A percentile compares a stretch with the other conserved stretches of the same genome.
Conservation (phyloP, 768 basidiomycete species). For the Chlorophyllum brunneum region DNA sequence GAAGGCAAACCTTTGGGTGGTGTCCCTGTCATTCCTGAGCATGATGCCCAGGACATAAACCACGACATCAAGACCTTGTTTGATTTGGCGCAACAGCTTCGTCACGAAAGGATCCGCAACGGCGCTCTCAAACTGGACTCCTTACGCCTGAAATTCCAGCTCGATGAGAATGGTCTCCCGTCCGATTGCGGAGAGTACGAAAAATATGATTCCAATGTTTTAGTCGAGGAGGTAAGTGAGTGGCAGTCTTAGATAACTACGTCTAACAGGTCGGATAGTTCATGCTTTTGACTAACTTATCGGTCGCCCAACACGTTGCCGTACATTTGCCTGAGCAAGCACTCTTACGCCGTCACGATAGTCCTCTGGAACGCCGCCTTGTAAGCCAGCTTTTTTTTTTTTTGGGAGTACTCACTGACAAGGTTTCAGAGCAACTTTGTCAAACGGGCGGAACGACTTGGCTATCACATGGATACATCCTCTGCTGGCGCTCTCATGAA, state of each 20-base stretch:
- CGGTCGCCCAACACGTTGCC: slow-evolving; percentile 91
- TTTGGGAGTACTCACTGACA: slow-evolving; percentile 11
- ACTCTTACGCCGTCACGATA: slow-evolving; percentile 92
- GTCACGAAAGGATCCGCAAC: slow-evolving; percentile 67
- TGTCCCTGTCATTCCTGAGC: slow-evolving; percentile 51
- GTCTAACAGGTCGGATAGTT: slow-evolving; percentile 46
- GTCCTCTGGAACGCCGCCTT: slow-evolving; percentile 86
- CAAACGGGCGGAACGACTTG: slow-evolving; percentile 80
- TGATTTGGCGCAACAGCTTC: slow-evolving; percentile 68
- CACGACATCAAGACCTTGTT: slow-evolving; percentile 72
- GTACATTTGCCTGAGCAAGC: slow-evolving; percentile 95
- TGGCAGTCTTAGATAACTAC: not conserved
- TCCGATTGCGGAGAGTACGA: slow-evolving; percentile 70
- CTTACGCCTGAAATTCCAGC: slow-evolving; percentile 65
- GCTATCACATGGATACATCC: slow-evolving; percentile 76
- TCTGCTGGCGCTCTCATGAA: slow-evolving; percentile 80
- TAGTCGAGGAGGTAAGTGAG: slow-evolving; percentile 81
- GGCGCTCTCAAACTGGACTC: slow-evolving; percentile 76
- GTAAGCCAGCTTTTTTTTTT: slow-evolving; percentile 37
- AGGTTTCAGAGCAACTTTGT: slow-evolving; percentile 62
- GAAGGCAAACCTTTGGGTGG: slow-evolving; percentile 61
- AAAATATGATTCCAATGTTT: slow-evolving; percentile 64
- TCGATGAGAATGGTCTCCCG: slow-evolving; percentile 80
- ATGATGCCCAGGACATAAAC: slow-evolving; percentile 58
- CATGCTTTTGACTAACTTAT: slow-evolving; percentile 89